A percentile compares a stretch with the other conserved stretches of the same genome.
Conservation (phyloP, 805 yeast species). For the Cyberlindnera samutprakarnensis region DNA sequence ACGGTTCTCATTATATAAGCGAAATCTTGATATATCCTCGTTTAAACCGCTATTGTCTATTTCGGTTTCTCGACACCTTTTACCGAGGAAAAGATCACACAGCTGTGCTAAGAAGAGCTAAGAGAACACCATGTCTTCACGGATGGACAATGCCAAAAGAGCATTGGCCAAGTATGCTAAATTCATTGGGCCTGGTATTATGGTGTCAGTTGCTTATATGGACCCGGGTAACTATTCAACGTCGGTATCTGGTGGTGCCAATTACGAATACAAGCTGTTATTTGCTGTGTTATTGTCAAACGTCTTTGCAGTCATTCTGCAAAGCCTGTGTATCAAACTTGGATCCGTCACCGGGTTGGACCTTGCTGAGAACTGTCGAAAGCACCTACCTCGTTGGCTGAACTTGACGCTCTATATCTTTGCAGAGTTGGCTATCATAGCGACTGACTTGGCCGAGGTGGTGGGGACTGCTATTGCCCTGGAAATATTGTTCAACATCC, state of each 20-base stretch:
- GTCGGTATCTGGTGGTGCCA: conserved; percentile 74
- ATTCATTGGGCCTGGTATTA: conserved; percentile 74
- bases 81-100: no score
- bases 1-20: no score
- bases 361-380: conserved; percentile 68
- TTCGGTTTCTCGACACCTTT: no score
- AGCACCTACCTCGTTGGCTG: conserved; percentile 53
- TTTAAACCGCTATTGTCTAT: no score
- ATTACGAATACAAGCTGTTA: conserved; percentile 58
- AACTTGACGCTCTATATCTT: conserved; percentile 54
- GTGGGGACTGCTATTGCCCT: conserved; percentile 89
- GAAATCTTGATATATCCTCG: no score
- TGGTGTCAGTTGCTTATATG: conserved; percentile 75
- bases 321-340: conserved; percentile 61
- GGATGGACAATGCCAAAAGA: conserved; percentile 1
- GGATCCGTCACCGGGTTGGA: conserved; percentile 79
- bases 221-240: conserved; percentile 86
- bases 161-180: conserved; percentile 40
- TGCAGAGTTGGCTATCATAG: conserved; percentile 83
- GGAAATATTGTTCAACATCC: conserved; percentile 67
- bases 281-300: conserved; percentile 62
- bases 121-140: no score
- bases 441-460: conserved; percentile 91
- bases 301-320: conserved; percentile 65
- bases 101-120: no score